Conservation (phyloP, 2,329 filamentous ascomycete species). For the Exophiala oligosperma region DNA sequence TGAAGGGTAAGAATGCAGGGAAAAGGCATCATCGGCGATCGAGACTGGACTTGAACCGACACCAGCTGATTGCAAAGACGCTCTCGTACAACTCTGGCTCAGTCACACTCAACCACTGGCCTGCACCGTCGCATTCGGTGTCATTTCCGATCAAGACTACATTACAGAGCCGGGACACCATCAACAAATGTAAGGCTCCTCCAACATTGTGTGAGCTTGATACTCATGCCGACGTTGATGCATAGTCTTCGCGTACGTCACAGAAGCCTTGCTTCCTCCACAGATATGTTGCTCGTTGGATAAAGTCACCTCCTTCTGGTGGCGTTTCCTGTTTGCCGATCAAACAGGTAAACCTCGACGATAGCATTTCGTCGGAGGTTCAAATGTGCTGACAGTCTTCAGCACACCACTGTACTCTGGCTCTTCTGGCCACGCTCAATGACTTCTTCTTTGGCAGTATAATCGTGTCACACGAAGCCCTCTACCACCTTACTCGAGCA, state of each 20-base stretch:
- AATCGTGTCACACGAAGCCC: neutral
- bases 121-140: neutral
- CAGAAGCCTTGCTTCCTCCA: neutral
- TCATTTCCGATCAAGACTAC: neutral
- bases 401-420: neutral
- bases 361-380: neutral
- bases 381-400: neutral
- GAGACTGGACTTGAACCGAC: neutral
- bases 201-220: no score
- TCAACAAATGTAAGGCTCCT: neutral
- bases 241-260: neutral
- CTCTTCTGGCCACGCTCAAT: neutral
- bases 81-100: neutral
- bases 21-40: constrained; percentile 1
- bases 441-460: neutral
- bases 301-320: neutral
- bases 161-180: neutral
- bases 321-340: neutral
- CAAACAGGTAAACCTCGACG: neutral
- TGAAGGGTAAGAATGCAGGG: constrained; percentile 1
- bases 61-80: neutral
- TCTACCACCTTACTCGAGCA: neutral
- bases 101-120: neutral
- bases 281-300: neutral
- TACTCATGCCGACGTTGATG: neutral